Evolutionary conservation across 805 yeast genomes (phyloP), one percentile per base, ranked within the genome.

Genomic region (Yueomyces sinensis): DNA sequence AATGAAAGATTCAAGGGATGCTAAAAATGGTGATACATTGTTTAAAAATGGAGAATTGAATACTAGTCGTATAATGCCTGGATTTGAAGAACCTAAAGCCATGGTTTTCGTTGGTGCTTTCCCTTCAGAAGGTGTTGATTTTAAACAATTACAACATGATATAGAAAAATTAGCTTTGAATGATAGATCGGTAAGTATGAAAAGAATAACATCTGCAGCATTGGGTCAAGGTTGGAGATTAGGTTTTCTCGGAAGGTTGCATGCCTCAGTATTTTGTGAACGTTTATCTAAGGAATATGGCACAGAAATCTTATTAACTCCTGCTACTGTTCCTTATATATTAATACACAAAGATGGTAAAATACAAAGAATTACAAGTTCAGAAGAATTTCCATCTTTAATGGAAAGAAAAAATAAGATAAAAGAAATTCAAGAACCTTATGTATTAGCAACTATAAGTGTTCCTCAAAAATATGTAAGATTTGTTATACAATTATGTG

Each of bases 41-140:
- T 72, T 74, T 68, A 74, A 70, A 37, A 61, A 63, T 11, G 80
- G 79, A 4, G 51, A 57, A 17, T 67, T 65, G 24, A 32, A 40
- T n/a, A 67, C 65, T 29, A 75, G 81, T 2, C 82, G 76, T 41
- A 78, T 95, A 1, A 64, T 89, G 18, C 95, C 93, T 1, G 97
- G 97, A 1, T 91, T 89, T 55, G 96, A 87, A 57, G 95, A 84
- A 47, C 87, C 94, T 1, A 87, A 91, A 56, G 95, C 97, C 1
- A 91, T 91, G 97, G 97, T 89, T 7, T 91, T 89, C 54, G 93
- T 89, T 32, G 97, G 97, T 13, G 98, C 97, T 0, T 89, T 84
- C 47, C 97, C 98, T 0, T 91, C 95, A 0, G 95, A 89, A 49
- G 95, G 95, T 4, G 70, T 79, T 0, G 95, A 89, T 47, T 89